phyloP scores from a whole-genome alignment of 1,284 basidiomycete genomes.

The Taiwanofungus camphoratus region DNA sequence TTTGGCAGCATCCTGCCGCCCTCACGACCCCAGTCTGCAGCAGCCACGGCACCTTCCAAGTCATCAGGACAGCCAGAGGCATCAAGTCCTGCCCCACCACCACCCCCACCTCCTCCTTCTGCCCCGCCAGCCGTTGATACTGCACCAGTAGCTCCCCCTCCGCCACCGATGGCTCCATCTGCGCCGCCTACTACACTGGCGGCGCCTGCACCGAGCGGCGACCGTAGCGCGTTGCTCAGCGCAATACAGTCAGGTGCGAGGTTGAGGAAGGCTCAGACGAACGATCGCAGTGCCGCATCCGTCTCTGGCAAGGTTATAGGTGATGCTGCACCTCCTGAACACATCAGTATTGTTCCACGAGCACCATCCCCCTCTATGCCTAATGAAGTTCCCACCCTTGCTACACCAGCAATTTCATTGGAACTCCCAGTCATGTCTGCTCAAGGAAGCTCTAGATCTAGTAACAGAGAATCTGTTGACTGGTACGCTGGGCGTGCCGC shows the following conservation, averaged over 20 bases:
- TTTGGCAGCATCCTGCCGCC: conserved; percentile 67
- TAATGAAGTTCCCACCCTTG: conserved; percentile 9
- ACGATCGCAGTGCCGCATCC: conserved; percentile 73
- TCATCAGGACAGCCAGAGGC: conserved; percentile 25
- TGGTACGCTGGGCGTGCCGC: conserved; percentile 90
- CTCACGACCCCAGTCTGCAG: conserved; percentile 42
- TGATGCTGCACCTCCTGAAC: conserved; percentile 66
- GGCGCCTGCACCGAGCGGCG: conserved; percentile 37
- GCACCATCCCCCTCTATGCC: conserved; percentile 35
- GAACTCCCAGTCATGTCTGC: conserved; percentile 23
- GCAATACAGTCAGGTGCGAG: conserved; percentile 81
- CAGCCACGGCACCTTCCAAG: conserved; percentile 25
- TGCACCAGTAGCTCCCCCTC: conserved; percentile 24
- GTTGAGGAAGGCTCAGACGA: conserved; percentile 77
- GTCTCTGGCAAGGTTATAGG: conserved; percentile 77
- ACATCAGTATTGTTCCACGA: conserved; percentile 51
- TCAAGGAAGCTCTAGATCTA: conserved; percentile 25
- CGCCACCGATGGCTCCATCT: conserved; percentile 30
- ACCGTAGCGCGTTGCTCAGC: conserved; percentile 67
- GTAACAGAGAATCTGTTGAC: conserved; percentile 80
- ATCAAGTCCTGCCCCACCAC: conserved; percentile 31
- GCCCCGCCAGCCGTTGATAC: conserved; percentile 25
- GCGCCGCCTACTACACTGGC: conserved; percentile 33
- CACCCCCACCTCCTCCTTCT: conserved; percentile 32
- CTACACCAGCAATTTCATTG: conserved; percentile 15